A percentile compares a stretch with the other conserved stretches of the same genome.
Conservation (phyloP, 148 eudicot genomes). For the Vaccinium vitisidaea region DNA sequence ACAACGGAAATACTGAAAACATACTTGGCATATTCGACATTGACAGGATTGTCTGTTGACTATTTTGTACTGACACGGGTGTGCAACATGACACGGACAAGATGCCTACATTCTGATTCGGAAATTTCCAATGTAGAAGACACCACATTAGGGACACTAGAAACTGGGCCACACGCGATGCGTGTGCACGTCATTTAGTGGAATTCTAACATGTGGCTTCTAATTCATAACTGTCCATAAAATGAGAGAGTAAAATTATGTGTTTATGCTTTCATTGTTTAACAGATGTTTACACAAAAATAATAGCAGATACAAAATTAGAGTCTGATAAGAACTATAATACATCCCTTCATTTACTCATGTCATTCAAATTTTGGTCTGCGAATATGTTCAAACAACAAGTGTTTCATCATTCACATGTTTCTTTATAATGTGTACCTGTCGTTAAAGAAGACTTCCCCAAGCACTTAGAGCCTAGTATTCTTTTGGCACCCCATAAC, state of each 20-base stretch:
- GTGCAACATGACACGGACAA: not conserved
- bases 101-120: not conserved
- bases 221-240: too few relatives aligned
- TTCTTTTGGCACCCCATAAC: not conserved
- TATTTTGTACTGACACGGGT: not conserved
- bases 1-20: not conserved
- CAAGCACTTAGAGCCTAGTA: not conserved
- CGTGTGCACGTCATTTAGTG: too few relatives aligned
- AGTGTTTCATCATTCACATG: not conserved
- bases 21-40: not conserved
- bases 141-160: not conserved
- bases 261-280: not conserved
- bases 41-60: not conserved
- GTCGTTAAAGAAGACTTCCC: not conserved
- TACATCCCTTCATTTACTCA: not conserved
- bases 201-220: too few relatives aligned
- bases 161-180: too few relatives aligned
- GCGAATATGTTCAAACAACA: not conserved
- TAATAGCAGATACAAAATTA: not conserved
- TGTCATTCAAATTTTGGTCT: not conserved
- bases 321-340: not conserved
- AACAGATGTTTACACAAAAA: too few relatives aligned
- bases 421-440: not conserved
- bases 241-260: too few relatives aligned
- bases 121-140: not conserved